These are phyloP conservation scores for Sicyos edulis DNA, from an alignment of 306 rosid species.

Conservation along the genomic window DNA sequence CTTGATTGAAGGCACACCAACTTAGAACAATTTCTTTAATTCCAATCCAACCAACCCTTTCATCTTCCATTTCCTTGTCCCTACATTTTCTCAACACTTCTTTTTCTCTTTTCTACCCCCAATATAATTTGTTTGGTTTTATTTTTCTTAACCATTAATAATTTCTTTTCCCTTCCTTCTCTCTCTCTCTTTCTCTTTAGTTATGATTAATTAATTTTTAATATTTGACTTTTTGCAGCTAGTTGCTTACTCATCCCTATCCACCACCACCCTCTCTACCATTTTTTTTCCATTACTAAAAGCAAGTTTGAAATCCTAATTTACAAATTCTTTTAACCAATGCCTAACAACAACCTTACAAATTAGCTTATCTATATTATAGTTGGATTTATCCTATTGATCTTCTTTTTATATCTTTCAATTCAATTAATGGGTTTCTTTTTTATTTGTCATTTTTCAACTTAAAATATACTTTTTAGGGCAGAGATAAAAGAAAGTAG, in stretches of 20 bases:
- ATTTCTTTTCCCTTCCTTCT: background rate
- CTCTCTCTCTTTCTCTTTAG: background rate
- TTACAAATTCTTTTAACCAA: background rate
- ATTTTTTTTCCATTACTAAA: background rate
- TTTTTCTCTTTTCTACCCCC: constrained; percentile 17
- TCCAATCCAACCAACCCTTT: constrained; percentile 32
- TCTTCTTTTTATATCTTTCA: constrained; percentile 10
- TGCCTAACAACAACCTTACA: constrained; percentile 16
- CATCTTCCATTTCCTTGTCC: constrained; percentile 40
- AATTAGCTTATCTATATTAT: background rate
- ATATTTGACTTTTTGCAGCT: constrained; percentile 16
- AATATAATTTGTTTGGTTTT: constrained; percentile 21
- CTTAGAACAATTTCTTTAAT: constrained; percentile 41
- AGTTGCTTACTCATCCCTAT: constrained; percentile 12
- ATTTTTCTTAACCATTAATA: background rate
- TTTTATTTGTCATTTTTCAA: constrained; percentile 13
- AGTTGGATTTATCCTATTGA: background rate
- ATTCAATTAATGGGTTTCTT: constrained; percentile 11
- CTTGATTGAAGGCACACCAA: constrained; percentile 46
- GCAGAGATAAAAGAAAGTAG: background rate
- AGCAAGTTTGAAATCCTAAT: background rate
- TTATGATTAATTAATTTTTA: constrained; percentile 1
- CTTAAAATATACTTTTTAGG: background rate
- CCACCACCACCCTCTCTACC: constrained; percentile 16
- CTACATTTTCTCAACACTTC: too few species aligned